Base-by-base conservation (phyloP, 305 asterid genomes). In the Solanum chacoense region DNA sequence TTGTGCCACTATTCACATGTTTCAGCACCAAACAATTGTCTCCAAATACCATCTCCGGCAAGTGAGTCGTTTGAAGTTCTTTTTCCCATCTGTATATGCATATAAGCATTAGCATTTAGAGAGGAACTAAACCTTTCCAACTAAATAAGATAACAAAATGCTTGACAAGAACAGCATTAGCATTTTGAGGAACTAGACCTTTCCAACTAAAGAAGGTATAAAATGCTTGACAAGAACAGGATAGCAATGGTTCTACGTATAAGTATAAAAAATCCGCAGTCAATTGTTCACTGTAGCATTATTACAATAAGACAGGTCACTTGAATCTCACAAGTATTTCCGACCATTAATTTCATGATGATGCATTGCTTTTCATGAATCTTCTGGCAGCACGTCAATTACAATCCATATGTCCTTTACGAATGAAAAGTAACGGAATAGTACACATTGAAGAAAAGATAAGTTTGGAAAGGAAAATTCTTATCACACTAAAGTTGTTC, bases 31-130 rank as follows among this genome's bases (percentile, higher is more conserved):
- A 90, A 59, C 92, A 90, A 91, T 96, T 97, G 91, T 96, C 97
- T 89, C 99, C 99, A 91, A 97, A 97, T 87, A 97, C 92, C 99
- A 97, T 97, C 93, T 97, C 99, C 4, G 99, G 99, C 89, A 96
- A 94, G 93, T 96, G 99, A 89, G 95, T 89, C 29, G 98, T 95
- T 89, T 91, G 93, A 89, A 96, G 97, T 93, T 94, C 94, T 90
- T 96, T 95, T 90, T 96, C 99, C 99, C 99, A 97, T 92, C 99
- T 96, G 94, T 92, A 16, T 26, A 88, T 87, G 24, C 45, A 80
- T 77, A 77, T 42, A 32, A 80, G 14, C 69, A 80, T 28, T 80
- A 80, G 37, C 26, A 80, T 42, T 38, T 38, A 24, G 65, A 37
- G 35, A 79, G 85, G 36, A 79, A 8, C 14, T 38, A 79, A 32